phyloP scores from a whole-genome alignment of 345 rosid species.

The Pugionium cornutum region DNA sequence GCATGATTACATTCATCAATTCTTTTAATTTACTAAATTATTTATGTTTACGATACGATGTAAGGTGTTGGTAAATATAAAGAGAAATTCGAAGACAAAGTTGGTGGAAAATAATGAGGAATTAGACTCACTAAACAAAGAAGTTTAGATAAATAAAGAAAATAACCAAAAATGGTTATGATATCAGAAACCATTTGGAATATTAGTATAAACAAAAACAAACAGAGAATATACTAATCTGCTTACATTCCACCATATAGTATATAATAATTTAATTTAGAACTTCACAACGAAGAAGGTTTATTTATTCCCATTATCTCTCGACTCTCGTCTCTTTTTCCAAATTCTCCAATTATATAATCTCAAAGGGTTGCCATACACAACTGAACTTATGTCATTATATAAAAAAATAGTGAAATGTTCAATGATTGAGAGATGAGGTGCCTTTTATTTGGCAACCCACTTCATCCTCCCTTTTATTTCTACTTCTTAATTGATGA shows the following conservation, averaged over 20 bases:
- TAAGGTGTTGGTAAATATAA: neutral
- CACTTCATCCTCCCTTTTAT: slow-evolving; percentile 6
- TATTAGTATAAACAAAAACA: slow-evolving; percentile 13
- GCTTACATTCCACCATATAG: slow-evolving; percentile 20
- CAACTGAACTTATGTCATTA: slow-evolving; percentile 10
- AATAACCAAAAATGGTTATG: no score
- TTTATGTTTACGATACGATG: neutral
- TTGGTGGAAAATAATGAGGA: no score
- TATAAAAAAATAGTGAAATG: slow-evolving; percentile 6
- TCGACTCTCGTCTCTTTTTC: neutral
- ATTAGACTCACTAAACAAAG: no score
- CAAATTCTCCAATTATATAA: neutral
- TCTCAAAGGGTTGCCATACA: neutral
- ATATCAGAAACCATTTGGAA: neutral
- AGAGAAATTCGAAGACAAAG: neutral
- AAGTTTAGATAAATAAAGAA: no score
- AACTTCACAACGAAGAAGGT: neutral
- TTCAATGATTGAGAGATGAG: slow-evolving; percentile 25
- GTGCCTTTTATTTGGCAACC: slow-evolving; percentile 20
- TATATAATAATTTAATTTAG: neutral
- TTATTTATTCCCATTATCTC: neutral
- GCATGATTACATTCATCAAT: slow-evolving; percentile 3
- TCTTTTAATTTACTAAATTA: neutral
- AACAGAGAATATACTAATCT: slow-evolving; percentile 32
- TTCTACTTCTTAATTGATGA: neutral